Conservation (phyloP, 371 early-diverging fungal species). For the Capillidium heterosporum region DNA sequence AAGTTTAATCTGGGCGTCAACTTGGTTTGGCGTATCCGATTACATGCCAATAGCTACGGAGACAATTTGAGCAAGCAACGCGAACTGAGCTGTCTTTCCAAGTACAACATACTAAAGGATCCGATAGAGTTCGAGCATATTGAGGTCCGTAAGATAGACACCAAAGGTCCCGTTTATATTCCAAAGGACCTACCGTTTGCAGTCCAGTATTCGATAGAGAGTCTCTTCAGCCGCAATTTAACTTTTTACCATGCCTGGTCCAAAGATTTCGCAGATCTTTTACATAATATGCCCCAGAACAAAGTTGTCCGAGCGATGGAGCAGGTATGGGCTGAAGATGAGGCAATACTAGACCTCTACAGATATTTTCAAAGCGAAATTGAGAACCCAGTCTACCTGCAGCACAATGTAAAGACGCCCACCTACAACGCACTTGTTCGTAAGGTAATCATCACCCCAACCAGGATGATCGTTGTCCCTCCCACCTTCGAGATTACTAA, state of each 20-base stretch:
- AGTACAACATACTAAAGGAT: neutral
- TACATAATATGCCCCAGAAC: neutral
- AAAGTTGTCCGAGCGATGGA: neutral
- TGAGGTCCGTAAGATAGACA: neutral
- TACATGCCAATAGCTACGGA: too few relatives aligned
- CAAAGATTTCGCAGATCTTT: neutral
- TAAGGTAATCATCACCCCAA: constrained; percentile 39
- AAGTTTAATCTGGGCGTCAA: too few relatives aligned
- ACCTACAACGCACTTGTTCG: constrained; percentile 28
- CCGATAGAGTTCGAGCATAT: neutral
- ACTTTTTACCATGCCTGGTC: neutral
- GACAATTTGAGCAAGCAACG: too few relatives aligned
- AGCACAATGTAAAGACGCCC: constrained; percentile 12
- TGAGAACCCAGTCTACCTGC: neutral
- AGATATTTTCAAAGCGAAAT: neutral
- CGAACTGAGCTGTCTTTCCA: neutral
- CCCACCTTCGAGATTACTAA: constrained; percentile 39
- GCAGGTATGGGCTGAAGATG: neutral
- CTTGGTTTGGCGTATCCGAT: too few relatives aligned
- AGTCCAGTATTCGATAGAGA: neutral
- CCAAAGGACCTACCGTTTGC: neutral
- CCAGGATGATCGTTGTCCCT: constrained; percentile 29
- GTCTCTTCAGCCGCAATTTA: neutral
- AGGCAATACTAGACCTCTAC: neutral
- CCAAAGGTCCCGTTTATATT: neutral